Evolutionary conservation across 202 grass and related monocot species (phyloP), one percentile per base, ranked within the genome.

Genomic region (Alloteropsis angusta): DNA sequence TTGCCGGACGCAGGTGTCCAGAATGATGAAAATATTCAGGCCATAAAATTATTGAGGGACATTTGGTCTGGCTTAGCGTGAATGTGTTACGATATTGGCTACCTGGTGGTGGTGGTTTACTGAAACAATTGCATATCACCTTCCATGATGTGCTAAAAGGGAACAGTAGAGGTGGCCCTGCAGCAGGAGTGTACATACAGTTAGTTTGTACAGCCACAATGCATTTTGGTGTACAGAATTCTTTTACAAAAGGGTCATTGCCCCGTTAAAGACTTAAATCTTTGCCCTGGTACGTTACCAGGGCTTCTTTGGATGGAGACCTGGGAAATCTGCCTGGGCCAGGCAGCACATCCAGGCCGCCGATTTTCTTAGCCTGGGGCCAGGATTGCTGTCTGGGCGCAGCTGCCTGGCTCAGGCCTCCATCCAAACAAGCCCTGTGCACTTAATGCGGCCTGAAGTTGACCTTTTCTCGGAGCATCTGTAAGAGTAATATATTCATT

Each of bases 1-100:
- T 85, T 94, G 92, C 78, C 85, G 89, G 75, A 90, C 85, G 14
- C 85, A 89, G 7, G 91, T 98, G n/a, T 82, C 89, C 14, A 87
- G 45, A 85, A 94, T 68, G 66, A 94, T 93, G 89, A 94, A 94
- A 72, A 94, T 94, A 67, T 98, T 90, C 65, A 94, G 95, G 80
- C 91, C 91, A 54, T 98, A 68, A 90, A 58, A 43, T 52, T 52
- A 75, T 30, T 10, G 10, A 32, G 68, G 34, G 43, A 6, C 47
- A 63, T 60, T 22, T 36, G 3, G 15, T 66, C 75, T 30, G 15
- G 2, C 65, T 56, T 50, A 43, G 60, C 26, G 37, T 18, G 76
- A 19, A 79, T 49, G 19, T 66, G 25, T 44, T 25, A 62, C 6
- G 35, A 63, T 54, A 46, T 36, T 26, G 54, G 77, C 46, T 55